These are phyloP conservation scores for Hygrophoropsis aurantiaca DNA, from an alignment of 768 basidiomycete genomes.

Conservation along the genomic window DNA sequence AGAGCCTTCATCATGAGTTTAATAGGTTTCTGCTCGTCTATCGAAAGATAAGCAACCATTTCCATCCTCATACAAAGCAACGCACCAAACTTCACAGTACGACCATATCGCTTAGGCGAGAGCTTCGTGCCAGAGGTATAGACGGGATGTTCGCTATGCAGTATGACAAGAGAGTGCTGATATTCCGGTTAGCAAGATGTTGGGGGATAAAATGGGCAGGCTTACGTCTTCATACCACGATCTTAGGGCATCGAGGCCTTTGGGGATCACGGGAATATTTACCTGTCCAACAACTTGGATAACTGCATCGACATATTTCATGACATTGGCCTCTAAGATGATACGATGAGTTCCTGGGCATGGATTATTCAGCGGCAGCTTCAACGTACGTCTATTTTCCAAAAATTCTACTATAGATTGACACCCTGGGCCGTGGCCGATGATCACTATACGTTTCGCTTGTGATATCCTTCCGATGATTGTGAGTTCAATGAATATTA, in stretches of 20 bases:
- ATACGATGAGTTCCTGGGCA: neutral
- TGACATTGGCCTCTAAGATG: slow-evolving; percentile 47
- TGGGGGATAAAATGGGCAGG: neutral
- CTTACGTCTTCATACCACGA: slow-evolving; percentile 73
- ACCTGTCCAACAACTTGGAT: slow-evolving; percentile 77
- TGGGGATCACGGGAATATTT: slow-evolving; percentile 53
- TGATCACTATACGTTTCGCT: slow-evolving; percentile 71
- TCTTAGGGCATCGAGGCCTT: slow-evolving; percentile 54
- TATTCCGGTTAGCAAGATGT: slow-evolving; percentile 4
- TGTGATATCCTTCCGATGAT: slow-evolving; percentile 58
- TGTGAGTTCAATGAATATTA: neutral
- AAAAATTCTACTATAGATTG: slow-evolving; percentile 74
- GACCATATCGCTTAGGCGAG: slow-evolving; percentile 59
- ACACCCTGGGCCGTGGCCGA: slow-evolving; percentile 89
- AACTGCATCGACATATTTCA: slow-evolving; percentile 65
- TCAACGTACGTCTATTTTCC: slow-evolving; percentile 59
- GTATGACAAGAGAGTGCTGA: slow-evolving; percentile 71
- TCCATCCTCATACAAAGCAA: neutral
- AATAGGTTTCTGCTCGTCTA: slow-evolving; percentile 74
- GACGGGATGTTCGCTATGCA: slow-evolving; percentile 63
- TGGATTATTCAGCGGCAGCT: neutral
- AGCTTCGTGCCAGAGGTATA: slow-evolving; percentile 37
- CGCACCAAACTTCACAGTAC: slow-evolving; percentile 62
- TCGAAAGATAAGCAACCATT: neutral
- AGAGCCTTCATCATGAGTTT: slow-evolving; percentile 69